Evolutionary conservation across 441 rosid species (phyloP), one percentile per base, ranked within the genome.

Genomic region (Arabidopsis lyrata): DNA sequence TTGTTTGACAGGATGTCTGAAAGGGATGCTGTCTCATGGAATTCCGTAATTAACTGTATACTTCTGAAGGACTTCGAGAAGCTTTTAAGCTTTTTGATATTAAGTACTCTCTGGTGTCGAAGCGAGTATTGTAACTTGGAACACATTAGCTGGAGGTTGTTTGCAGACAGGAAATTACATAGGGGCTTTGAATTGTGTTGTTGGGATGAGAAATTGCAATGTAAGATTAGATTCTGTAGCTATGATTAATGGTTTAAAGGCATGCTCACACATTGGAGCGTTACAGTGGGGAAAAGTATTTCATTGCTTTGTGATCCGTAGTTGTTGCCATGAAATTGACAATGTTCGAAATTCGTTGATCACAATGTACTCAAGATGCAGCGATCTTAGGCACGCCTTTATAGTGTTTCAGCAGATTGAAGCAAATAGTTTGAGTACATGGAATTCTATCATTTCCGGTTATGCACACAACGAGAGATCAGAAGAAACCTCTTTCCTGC

Each of bases 11-110:
- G 76, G 52, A 90, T 92, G 93, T 80, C 73, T 1, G 80, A 81
- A 54, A 86, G 85, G 75, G 96, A 92, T 78, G 79, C 68, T 53
- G 88, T 92, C 62, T 87, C 96, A 59, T 92, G 97, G 97, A 92
- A 88, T 55, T 62, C 90, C 2, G 78, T 88, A 57, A 83, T 92
- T 39, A 69, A 78, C 62, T 80, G 73, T 76, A 88, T 81, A 86
- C 88, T 24, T 85, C 83, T 15, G 81, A 77, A 57, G n/a, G n/a
- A n/a, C n/a, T n/a, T n/a, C n/a, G 74, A 64, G 84, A 88, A 80
- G 93, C 96, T 18, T 63, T 83, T 62, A 73, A 77, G 55, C 63
- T 90, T 41, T 86, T 82, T 77, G 80, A 77, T 18, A 63, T n/a
- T n/a, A n/a, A n/a, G n/a, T n/a, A n/a, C 15, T 29, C 12, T 78